Evolutionary conservation across 2,329 filamentous ascomycete species (phyloP).

Genomic region (Periconia macrospinosa): DNA sequence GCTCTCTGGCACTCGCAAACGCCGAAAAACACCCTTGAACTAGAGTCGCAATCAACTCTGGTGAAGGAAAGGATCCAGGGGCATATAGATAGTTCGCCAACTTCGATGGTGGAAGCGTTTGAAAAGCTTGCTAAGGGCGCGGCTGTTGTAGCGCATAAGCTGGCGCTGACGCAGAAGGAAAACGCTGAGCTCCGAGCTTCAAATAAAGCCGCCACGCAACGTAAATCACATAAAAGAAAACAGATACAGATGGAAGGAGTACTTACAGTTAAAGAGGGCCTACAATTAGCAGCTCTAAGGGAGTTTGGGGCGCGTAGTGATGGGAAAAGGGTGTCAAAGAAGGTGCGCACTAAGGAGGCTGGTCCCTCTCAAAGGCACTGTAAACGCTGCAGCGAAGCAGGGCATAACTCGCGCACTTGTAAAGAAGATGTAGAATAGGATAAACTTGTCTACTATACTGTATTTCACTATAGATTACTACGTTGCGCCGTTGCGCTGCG

Average conservation of each 20-base stretch:
- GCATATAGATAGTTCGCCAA: slow-evolving; percentile 12
- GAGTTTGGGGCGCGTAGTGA: background rate
- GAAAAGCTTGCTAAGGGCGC: slow-evolving; percentile 7
- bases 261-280: slow-evolving; percentile 1
- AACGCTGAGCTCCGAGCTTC: slow-evolving; percentile 5
- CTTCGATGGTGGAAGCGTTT: slow-evolving; percentile 8
- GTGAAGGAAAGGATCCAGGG: slow-evolving; percentile 9
- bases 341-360: background rate
- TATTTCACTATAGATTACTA: too few species aligned
- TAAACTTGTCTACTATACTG: too few species aligned
- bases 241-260: slow-evolving; percentile 1
- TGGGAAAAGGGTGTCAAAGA: background rate
- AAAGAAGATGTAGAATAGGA: too few species aligned
- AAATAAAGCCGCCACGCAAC: slow-evolving; percentile 8
- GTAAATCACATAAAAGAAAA: slow-evolving; percentile 9
- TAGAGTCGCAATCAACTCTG: slow-evolving; percentile 13
- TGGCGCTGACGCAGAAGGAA: slow-evolving; percentile 6
- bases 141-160: slow-evolving; percentile 4
- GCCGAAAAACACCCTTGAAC: slow-evolving; percentile 14
- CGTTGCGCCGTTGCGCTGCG: too few species aligned
- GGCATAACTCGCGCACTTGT: background rate
- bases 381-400: background rate
- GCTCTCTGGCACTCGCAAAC: slow-evolving; percentile 16
- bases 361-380: background rate
- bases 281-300: background rate